Conservation (phyloP, 768 basidiomycete species). For the Auricularia cornea region DNA sequence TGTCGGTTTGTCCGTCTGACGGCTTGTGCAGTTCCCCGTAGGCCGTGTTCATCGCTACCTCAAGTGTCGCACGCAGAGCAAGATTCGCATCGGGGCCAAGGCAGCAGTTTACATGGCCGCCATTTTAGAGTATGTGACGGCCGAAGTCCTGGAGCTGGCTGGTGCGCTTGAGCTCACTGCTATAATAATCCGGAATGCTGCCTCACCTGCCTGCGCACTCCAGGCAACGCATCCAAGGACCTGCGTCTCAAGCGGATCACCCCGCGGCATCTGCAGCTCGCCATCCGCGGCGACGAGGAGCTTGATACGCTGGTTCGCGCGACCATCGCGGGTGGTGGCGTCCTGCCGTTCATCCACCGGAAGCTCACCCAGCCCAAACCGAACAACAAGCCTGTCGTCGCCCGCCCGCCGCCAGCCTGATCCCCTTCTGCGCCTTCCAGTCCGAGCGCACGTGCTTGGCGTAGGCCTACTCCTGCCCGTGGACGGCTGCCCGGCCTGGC, state of each 20-base stretch:
- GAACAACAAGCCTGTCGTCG: neutral
- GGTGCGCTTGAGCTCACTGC: conserved; percentile 43
- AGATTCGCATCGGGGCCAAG: conserved; percentile 94
- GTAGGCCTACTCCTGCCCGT: no score
- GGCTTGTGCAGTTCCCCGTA: conserved; percentile 71
- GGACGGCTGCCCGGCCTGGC: no score
- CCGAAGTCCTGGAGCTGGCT: conserved; percentile 92
- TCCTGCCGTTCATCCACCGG: conserved; percentile 85
- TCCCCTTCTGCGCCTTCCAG: no score
- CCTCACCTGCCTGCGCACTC: no score
- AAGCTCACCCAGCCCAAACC: conserved; percentile 35
- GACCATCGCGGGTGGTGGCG: conserved; percentile 87
- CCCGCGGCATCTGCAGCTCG: conserved; percentile 89
- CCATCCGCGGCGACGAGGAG: conserved; percentile 95
- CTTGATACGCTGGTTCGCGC: conserved; percentile 92
- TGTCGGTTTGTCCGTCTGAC: neutral
- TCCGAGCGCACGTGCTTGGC: no score
- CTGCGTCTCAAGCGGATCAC: conserved; percentile 96
- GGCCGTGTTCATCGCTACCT: conserved; percentile 96
- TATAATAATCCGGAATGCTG: neutral
- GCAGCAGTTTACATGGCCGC: conserved; percentile 96
- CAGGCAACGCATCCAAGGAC: conserved; percentile 96
- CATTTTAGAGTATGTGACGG: conserved; percentile 91
- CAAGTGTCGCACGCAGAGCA: conserved; percentile 86
- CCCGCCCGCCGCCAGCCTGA: no score